A percentile compares a stretch with the other conserved stretches of the same genome.
Evolutionary conservation across 164 flowering plant species (phyloP).

Genomic region (Piper longum): DNA sequence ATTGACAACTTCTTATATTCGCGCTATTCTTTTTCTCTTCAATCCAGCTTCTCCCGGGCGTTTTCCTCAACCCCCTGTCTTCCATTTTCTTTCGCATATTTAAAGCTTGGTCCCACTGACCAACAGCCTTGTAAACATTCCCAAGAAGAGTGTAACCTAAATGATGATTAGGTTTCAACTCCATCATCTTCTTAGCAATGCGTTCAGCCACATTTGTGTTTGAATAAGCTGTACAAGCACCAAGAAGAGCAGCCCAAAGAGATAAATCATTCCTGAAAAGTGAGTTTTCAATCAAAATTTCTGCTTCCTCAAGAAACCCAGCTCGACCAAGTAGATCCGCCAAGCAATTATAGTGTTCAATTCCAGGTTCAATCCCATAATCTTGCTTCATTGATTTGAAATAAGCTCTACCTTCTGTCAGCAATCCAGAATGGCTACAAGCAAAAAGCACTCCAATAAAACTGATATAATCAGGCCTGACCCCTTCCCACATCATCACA

Average conservation of each 20-base stretch:
- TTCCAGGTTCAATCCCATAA: conserved; percentile 42
- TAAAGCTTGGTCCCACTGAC: conserved; percentile 54
- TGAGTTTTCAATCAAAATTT: conserved; percentile 36
- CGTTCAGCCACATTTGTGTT: conserved; percentile 48
- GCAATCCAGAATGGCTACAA: conserved; percentile 73
- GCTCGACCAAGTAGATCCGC: conserved; percentile 83
- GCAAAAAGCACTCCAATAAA: conserved; percentile 75
- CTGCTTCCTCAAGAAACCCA: conserved; percentile 77
- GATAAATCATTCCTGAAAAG: conserved; percentile 30
- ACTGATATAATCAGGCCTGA: conserved; percentile 54
- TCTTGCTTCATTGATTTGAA: conserved; percentile 39
- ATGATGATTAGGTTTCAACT: conserved; percentile 50
- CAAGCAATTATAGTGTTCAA: conserved; percentile 76
- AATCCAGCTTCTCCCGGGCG: conserved; percentile 73
- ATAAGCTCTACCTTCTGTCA: conserved; percentile 47
- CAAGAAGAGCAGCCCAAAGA: conserved; percentile 72
- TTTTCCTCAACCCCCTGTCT: conserved; percentile 47
- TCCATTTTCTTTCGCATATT: conserved; percentile 41
- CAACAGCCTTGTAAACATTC: conserved; percentile 51
- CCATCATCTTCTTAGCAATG: conserved; percentile 63
- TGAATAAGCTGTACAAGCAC: conserved; percentile 52
- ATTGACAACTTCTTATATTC: too few species aligned
- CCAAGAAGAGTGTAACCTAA: conserved; percentile 64
- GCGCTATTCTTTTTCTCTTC: conserved; percentile 14
- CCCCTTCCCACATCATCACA: conserved; percentile 43